Evolutionary conservation across 176 grass and related monocot genomes (phyloP).

Genomic region (Musa acuminata): DNA sequence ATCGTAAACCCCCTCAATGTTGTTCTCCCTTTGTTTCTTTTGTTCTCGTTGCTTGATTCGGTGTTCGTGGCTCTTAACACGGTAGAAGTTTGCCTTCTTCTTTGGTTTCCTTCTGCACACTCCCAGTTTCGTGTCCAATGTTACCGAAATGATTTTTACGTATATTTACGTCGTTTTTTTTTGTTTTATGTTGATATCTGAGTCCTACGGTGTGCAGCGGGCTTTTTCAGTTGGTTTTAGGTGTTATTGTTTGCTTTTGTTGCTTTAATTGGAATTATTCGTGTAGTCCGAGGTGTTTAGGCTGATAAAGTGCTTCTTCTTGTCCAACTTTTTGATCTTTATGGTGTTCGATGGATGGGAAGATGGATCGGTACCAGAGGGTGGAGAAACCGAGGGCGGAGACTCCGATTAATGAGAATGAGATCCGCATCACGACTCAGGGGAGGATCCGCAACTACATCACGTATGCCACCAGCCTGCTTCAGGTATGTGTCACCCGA

Average conservation of each 20-base stretch:
- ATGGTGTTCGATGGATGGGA: neutral
- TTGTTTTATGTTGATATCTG: neutral
- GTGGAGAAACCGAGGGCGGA: neutral
- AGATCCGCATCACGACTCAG: neutral
- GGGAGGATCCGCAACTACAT: neutral
- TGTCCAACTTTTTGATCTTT: neutral
- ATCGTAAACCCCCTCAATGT: neutral
- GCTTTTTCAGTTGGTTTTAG: neutral
- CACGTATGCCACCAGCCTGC: neutral
- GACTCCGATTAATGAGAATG: neutral
- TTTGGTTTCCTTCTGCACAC: neutral
- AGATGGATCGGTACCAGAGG: slow-evolving; percentile 2
- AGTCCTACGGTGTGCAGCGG: no score
- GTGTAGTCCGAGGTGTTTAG: neutral
- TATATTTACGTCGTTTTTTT: neutral
- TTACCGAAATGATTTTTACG: neutral
- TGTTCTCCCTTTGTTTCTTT: neutral
- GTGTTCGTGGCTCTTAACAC: no score
- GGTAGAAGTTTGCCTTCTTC: neutral
- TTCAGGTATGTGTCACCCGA: neutral
- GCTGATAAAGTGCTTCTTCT: neutral
- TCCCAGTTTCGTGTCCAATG: neutral
- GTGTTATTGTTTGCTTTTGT: neutral
- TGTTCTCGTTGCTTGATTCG: neutral
- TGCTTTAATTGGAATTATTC: neutral